Percentiles rank a stretch among this genome's conserved stretches.
Evolutionary conservation across 768 basidiomycete genomes (phyloP).

Genomic region (Suillus subalutaceus): DNA sequence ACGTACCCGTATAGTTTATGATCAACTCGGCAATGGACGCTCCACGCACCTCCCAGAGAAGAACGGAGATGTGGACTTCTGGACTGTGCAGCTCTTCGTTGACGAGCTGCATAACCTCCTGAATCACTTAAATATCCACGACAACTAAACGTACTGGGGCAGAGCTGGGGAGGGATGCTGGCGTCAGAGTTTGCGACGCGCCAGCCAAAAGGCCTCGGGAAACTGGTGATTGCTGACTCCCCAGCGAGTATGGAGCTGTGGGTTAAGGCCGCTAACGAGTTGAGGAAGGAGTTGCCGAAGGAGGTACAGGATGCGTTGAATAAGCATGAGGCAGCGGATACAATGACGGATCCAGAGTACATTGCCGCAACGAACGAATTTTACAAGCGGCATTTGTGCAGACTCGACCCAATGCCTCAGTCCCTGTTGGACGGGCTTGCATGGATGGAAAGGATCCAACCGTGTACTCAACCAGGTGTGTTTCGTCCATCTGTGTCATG

Average conservation of each 20-base stretch:
- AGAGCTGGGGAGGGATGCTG: constrained; percentile 51
- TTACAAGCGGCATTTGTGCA: constrained; percentile 47
- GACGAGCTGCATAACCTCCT: constrained; percentile 48
- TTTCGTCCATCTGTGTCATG: neutral
- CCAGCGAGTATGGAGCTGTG: constrained; percentile 50
- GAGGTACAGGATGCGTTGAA: constrained; percentile 41
- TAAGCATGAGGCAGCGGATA: constrained; percentile 49
- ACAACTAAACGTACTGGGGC: constrained; percentile 46
- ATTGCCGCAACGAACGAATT: constrained; percentile 43
- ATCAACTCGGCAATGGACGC: constrained; percentile 56
- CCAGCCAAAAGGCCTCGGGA: constrained; percentile 48
- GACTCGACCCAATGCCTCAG: constrained; percentile 47
- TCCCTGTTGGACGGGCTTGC: constrained; percentile 37
- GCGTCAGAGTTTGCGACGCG: constrained; percentile 35
- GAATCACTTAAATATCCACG: constrained; percentile 45
- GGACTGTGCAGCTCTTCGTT: constrained; percentile 53
- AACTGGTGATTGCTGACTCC: constrained; percentile 48
- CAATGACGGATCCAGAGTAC: constrained; percentile 48
- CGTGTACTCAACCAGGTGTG: constrained; percentile 51
- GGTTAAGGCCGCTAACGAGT: constrained; percentile 33
- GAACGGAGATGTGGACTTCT: constrained; percentile 44
- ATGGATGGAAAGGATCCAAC: constrained; percentile 47
- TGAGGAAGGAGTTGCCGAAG: constrained; percentile 42
- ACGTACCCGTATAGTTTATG: constrained; percentile 57
- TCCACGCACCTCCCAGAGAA: constrained; percentile 59